phyloP scores from a whole-genome alignment of 371 early-diverging fungal genomes.

The Umbelopsis sp. region DNA sequence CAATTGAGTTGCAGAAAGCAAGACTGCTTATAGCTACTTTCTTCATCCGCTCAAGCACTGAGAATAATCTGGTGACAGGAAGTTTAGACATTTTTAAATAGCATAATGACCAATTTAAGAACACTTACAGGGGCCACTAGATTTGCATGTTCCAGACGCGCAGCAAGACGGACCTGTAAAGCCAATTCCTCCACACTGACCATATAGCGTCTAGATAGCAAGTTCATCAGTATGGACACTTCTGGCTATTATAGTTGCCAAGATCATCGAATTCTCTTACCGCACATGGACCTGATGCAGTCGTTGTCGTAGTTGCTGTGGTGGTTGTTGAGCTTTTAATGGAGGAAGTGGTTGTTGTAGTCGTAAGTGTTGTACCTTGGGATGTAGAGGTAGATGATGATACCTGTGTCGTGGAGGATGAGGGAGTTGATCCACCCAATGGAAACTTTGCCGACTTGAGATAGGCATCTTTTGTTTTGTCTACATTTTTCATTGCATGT shows the following conservation, averaged over 20 bases:
- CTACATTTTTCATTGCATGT: not conserved
- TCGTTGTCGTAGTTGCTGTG: not conserved
- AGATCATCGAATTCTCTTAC: too few relatives aligned
- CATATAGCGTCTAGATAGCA: not conserved
- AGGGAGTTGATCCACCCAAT: not conserved
- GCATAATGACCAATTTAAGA: not conserved
- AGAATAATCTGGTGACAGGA: not conserved
- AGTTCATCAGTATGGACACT: not conserved
- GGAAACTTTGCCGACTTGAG: not conserved
- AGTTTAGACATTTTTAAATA: not conserved
- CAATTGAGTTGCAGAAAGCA: too few relatives aligned
- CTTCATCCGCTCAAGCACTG: not conserved
- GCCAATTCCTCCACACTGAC: constrained; percentile 12
- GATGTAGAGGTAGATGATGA: not conserved
- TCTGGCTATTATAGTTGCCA: too few relatives aligned
- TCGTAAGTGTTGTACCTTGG: not conserved
- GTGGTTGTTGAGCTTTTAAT: not conserved
- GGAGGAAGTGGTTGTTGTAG: not conserved
- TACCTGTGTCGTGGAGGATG: not conserved
- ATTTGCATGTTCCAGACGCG: not conserved
- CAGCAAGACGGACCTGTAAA: constrained; percentile 5
- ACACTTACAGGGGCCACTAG: not conserved
- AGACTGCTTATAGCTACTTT: not conserved
- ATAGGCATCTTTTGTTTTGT: not conserved
- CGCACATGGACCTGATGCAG: too few relatives aligned